Percentiles rank a stretch among this genome's conserved stretches.
These are phyloP conservation scores for Penicillium sp. DNA, from an alignment of 2,329 filamentous ascomycete species.

Conservation along the genomic window DNA sequence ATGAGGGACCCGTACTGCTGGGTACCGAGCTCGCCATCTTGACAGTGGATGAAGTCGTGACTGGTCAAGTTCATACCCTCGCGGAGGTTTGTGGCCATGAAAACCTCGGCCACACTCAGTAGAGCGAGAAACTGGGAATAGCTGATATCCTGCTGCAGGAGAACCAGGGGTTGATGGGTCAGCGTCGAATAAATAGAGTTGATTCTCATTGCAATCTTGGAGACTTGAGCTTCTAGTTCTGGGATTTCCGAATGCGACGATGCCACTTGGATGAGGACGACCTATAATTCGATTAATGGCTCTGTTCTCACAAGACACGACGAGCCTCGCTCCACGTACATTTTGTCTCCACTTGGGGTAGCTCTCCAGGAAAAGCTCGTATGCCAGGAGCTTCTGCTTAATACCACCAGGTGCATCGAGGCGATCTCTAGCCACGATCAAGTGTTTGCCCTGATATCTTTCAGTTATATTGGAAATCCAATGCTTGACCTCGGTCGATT, in stretches of 20 bases:
- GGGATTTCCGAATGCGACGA: slow-evolving; percentile 79
- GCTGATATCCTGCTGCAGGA: slow-evolving; percentile 87
- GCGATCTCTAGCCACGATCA: slow-evolving; percentile 91
- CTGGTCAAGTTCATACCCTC: slow-evolving; percentile 96
- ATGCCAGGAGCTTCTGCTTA: slow-evolving; percentile 83
- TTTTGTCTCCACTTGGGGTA: slow-evolving; percentile 82
- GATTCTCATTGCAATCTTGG: slow-evolving; percentile 87
- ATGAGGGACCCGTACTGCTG: slow-evolving; percentile 86
- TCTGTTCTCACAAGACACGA: neutral
- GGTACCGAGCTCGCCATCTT: slow-evolving; percentile 67
- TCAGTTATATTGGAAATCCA: slow-evolving; percentile 77
- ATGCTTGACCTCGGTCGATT: slow-evolving; percentile 64
- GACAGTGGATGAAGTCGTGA: slow-evolving; percentile 87
- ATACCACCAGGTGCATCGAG: slow-evolving; percentile 87
- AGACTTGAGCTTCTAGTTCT: slow-evolving; percentile 79
- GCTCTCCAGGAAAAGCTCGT: slow-evolving; percentile 85
- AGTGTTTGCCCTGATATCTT: slow-evolving; percentile 76
- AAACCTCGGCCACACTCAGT: slow-evolving; percentile 76
- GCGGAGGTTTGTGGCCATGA: slow-evolving; percentile 90
- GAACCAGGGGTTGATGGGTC: slow-evolving; percentile 84
- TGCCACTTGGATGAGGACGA: slow-evolving; percentile 88
- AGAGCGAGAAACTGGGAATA: slow-evolving; percentile 90
- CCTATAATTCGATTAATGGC: slow-evolving; percentile 39
- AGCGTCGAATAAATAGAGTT: slow-evolving; percentile 85
- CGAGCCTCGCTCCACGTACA: slow-evolving; percentile 26